Conservation (phyloP, 169 alveolate genomes). For the Plasmodium chabaudi region DNA sequence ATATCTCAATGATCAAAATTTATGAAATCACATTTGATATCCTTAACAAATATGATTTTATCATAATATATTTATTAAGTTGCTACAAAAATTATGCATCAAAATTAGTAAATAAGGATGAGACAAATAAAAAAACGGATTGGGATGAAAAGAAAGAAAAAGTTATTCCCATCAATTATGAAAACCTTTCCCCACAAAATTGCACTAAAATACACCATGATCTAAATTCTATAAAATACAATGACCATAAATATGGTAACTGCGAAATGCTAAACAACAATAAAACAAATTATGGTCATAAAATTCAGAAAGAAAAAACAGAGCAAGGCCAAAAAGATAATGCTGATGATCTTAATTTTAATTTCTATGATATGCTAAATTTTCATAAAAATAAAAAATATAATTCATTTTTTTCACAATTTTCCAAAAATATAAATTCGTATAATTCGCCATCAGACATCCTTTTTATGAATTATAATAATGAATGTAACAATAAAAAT, state of each 20-base stretch:
- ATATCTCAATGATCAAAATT: slow-evolving; percentile 54
- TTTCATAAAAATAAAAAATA: slow-evolving; percentile 8
- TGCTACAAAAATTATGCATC: not conserved
- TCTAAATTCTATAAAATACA: not conserved
- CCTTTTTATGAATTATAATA: slow-evolving; percentile 12
- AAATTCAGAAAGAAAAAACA: not conserved
- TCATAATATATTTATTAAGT: slow-evolving; percentile 50
- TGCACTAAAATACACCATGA: not conserved
- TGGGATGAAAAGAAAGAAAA: not conserved
- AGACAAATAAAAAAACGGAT: not conserved
- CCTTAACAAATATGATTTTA: slow-evolving; percentile 49
- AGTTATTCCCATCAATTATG: not conserved
- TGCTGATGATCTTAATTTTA: not conserved
- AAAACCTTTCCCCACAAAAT: not conserved
- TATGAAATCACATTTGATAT: slow-evolving; percentile 65
- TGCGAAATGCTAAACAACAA: not conserved
- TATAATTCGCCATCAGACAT: slow-evolving; percentile 1
- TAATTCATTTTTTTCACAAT: slow-evolving; percentile 16
- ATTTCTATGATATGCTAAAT: slow-evolving; percentile 17
- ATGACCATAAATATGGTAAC: not conserved
- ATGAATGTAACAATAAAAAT: not conserved
- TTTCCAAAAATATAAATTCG: slow-evolving; percentile 10
- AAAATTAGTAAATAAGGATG: not conserved
- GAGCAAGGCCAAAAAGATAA: not conserved
- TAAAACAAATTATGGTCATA: not conserved